Percentiles rank a stretch among this genome's conserved stretches.
phyloP scores from a whole-genome alignment of 2,329 filamentous ascomycete genomes.

The Pseudocercospora pini-densiflorae region DNA sequence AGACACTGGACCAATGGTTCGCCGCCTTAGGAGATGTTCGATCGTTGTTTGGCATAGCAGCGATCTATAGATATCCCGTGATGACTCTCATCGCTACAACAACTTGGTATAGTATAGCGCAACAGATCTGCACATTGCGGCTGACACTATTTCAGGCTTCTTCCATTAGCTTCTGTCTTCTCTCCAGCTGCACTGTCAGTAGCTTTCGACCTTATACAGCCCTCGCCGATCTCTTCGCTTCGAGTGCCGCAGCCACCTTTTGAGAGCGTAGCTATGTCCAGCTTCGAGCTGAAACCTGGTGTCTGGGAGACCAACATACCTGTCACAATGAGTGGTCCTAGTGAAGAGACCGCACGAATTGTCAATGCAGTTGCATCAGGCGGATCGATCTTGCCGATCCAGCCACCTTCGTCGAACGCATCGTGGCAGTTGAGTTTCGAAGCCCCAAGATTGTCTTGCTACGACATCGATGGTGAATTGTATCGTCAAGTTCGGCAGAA shows the following conservation, averaged over 20 bases:
- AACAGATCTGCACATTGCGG: too few species aligned
- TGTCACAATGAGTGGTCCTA: slow-evolving; percentile 1
- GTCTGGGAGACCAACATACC: not conserved
- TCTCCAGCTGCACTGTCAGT: slow-evolving; percentile 19
- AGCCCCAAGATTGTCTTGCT: slow-evolving; percentile 14
- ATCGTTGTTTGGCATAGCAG: slow-evolving; percentile 5
- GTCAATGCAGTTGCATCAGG: slow-evolving; percentile 11
- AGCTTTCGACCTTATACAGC: slow-evolving; percentile 15
- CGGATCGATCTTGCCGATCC: slow-evolving; percentile 17
- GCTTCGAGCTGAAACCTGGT: not conserved
- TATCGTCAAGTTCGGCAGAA: slow-evolving; percentile 11
- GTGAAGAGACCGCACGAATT: slow-evolving; percentile 10
- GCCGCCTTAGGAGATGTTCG: slow-evolving; percentile 17
- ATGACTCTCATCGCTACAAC: slow-evolving; percentile 17
- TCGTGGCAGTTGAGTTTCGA: slow-evolving; percentile 15
- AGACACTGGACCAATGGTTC: slow-evolving; percentile 22
- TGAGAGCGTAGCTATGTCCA: slow-evolving; percentile 12
- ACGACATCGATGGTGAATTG: not conserved
- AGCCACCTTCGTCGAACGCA: slow-evolving; percentile 14
- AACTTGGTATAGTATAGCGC: slow-evolving; percentile 8
- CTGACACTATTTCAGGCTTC: not conserved
- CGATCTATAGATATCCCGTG: slow-evolving; percentile 18
- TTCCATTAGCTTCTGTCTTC: slow-evolving; percentile 21
- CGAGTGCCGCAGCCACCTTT: slow-evolving; percentile 17
- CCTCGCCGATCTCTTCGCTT: not conserved